Evolutionary conservation across 192 early-diverging fungal genomes (phyloP), one percentile per base, ranked within the genome.

Genomic region (Mortierella claussenii): DNA sequence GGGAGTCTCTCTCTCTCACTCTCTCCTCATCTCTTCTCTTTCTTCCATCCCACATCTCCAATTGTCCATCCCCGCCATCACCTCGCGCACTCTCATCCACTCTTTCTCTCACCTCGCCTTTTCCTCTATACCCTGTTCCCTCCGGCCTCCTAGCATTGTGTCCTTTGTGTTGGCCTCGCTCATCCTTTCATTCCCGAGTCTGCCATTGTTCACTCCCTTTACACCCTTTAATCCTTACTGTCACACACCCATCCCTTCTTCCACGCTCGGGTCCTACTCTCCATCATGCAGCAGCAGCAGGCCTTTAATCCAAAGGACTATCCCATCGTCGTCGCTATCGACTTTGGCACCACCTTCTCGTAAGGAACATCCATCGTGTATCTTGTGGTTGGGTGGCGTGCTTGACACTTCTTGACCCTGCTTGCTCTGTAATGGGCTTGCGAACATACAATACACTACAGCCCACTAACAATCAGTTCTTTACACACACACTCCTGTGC

Each of bases 341-440:
- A 69, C 50, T 69, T 69, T 60, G 67, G 67, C 10, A 69, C 67
- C 37, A 69, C 67, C n/a, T 69, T 69, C 55, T 69, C 67, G 67
- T 69, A 60, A 69, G 62, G n/a, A n/a, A n/a, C n/a, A n/a, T n/a
- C n/a, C n/a, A n/a, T n/a, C n/a, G n/a, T n/a, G n/a, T n/a, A n/a
- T n/a, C n/a, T n/a, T 42, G 40, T 42, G 10, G 40, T 11, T 11
- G 8, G 17, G 17, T 42, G 17, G 17, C 40, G 10, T 11, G 8
- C 17, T 42, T 8, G 17, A 42, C 17, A 42, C 40, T 11, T 17
- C 40, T 42, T 11, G 8, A 42, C 40, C 40, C 45, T 6, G 21
- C 13, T 24, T 49, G 21, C 2, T 49, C 13, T 24, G 23, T 49
- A 1, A 49, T 26, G 9, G 21, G 3, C 47, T 9, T 13, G 13